Base-by-base conservation (phyloP, 2,329 filamentous ascomycete genomes). In the Magnaporthales sp. region DNA sequence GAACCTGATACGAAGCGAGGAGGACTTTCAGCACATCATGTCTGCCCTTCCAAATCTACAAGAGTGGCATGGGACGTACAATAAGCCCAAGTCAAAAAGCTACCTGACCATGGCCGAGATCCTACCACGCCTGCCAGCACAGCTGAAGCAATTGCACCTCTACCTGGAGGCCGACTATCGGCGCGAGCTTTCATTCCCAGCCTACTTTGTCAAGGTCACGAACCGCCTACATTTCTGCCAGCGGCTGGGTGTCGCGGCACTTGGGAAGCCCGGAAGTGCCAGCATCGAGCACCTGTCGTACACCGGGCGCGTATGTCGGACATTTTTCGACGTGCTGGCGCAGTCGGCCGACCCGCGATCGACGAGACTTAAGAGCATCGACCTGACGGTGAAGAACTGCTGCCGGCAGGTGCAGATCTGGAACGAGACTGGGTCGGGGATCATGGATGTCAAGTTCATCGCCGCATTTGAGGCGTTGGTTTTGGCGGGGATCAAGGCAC, bases 351-450 rank as follows among this genome's bases (percentile, higher is more conserved):
- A 84, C 68, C 75, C 81, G 56, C 75, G 82, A 60, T 77, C 80
- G 19, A 80, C 81, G 8, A 78, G 78, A 19, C 82, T 92, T 61
- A 86, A 86, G 75, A 88, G 86, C 1, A 81, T 92, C 26, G 89
- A 92, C 71, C 76, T 92, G 61, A 88, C 89, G 0, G 87, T 92
- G 66, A 91, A 91, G 77, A 91, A 91, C 68, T 90, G 89, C 74
- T 93, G 90, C 71, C 84, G 89, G 3, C 78, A 81, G 60, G 74
- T 81, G 68, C 75, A 77, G 62, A 78, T 78, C 69, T 88, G 81
- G 79, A 83, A 87, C 69, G 88, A 91, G 70, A 83, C 84, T 0
- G 88, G 87, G 2, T 89, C 88, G 2, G 89, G 89, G 0, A 90
- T 92, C 68, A 88, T 87, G 24, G 89, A 91, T 71, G 84, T 89